Conservation (phyloP, 768 basidiomycete species). For the Stropharia rugosoannulata region DNA sequence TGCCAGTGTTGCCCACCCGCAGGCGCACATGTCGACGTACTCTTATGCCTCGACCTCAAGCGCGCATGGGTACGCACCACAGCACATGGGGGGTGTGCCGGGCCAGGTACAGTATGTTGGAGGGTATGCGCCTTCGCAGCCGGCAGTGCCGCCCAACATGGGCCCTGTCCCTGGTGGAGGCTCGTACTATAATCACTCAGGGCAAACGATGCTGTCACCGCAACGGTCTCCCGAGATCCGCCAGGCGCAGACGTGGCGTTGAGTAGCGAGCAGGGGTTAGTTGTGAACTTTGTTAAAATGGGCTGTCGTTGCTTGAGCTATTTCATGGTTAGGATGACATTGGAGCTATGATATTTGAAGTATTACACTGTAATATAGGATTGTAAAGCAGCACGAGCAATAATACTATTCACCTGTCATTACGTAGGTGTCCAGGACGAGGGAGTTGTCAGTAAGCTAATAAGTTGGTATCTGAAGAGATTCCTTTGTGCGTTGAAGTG, state of each 20-base stretch:
- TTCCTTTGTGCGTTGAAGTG: too few species aligned
- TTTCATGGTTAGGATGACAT: not conserved
- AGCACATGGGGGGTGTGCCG: not conserved
- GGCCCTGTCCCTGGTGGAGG: conserved; percentile 11
- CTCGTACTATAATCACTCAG: conserved; percentile 14
- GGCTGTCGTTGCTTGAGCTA: not conserved
- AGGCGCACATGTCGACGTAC: conserved; percentile 8
- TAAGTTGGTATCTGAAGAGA: too few species aligned
- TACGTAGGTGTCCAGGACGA: not conserved
- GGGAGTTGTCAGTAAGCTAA: not conserved
- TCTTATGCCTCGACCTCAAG: conserved; percentile 15
- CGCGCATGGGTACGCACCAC: conserved; percentile 7
- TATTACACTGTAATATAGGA: conserved; percentile 6
- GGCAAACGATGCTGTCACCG: conserved; percentile 9
- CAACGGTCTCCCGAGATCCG: conserved; percentile 1
- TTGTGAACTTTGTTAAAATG: not conserved
- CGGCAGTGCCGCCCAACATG: conserved; percentile 2
- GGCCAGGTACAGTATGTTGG: not conserved
- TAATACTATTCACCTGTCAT: not conserved
- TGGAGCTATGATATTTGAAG: not conserved
- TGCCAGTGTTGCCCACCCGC: not conserved
- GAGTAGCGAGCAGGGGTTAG: not conserved
- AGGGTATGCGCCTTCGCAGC: not conserved
- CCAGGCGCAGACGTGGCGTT: conserved; percentile 1
- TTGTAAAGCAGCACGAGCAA: conserved; percentile 4